Evolutionary conservation across 306 rosid species (phyloP).

Genomic region (Gynostemma pentaphyllum): DNA sequence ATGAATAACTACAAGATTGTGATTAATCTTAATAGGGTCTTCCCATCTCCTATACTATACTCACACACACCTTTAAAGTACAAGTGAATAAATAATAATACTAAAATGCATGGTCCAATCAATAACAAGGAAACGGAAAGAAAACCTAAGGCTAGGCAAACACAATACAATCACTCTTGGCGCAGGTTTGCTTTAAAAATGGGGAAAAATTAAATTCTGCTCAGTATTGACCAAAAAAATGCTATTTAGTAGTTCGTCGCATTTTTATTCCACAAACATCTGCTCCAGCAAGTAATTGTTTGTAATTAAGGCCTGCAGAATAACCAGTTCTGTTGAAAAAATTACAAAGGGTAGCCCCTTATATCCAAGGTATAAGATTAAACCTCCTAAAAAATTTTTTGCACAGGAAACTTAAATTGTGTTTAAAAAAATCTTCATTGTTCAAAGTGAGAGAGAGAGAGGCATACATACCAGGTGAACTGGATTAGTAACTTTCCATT

Average conservation of each 20-base stretch:
- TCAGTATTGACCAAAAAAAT: no score
- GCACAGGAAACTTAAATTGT: neutral
- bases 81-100: neutral
- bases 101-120: neutral
- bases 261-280: neutral
- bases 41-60: neutral
- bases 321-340: neutral
- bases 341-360: no score
- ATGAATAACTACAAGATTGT: neutral
- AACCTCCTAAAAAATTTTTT: neutral
- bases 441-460: neutral
- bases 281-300: neutral
- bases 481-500: slow-evolving; percentile 85
- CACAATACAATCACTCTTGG: neutral
- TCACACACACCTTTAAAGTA: neutral
- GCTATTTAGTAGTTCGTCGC: neutral
- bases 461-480: slow-evolving; percentile 86
- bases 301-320: neutral
- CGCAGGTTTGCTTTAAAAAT: neutral
- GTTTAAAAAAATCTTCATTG: neutral
- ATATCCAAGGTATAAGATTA: neutral
- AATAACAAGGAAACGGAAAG: neutral
- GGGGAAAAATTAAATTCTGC: neutral
- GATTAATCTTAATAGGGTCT: neutral
- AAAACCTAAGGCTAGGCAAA: neutral